Base-by-base conservation (phyloP, 108 stramenopile genomes). In the Nitzschia sp. region DNA sequence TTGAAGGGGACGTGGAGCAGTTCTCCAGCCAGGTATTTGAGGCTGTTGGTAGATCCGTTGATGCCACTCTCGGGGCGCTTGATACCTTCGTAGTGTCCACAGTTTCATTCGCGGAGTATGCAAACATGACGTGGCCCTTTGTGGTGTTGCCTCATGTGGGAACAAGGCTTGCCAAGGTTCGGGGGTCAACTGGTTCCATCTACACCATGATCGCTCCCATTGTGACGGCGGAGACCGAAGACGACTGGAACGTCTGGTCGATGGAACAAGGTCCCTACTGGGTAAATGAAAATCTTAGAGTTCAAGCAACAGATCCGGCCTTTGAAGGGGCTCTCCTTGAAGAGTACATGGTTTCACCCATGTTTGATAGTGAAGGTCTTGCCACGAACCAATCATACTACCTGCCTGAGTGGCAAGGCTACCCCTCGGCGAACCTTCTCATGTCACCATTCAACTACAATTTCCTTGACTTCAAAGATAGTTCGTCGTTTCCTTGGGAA, bases 211-310 rank as follows among this genome's bases (percentile, higher is more conserved):
- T 73, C 11, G 52, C 78, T 43, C 72, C 60, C 40, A 12, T 43
- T 42, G 67, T 67, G 8, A 0, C 43, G 41, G 21, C 1, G 8
- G 41, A 51, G 53, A 51, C 77, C 19, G 41, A 76, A 21, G 40
- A 62, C 8, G 20, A 67, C 25, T 83, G 82, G 82, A 68, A 83
- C 26, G 68, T 46, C 6, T 66, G 65, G 38, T 72, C 82, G 34
- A 26, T 41, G 9, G 53, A 63, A 19, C 34, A 34, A 3, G 75
- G 67, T 3, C 53, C 56, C 68, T 9, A 2, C 11, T 67, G 82
- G 79, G 25, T 51, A 3, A 41, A 76, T 26, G 52, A 67, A 51
- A 56, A 14, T n/a, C 44, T 80, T 29, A 15, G 64, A 0, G 43
- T 51, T 2, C 72, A 73, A 38, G 42, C 29, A 34, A 3, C 29